Percentiles rank a stretch among this genome's conserved stretches.
Evolutionary conservation across 1,139 yeast genomes (phyloP).

Genomic region (Pichia sp.): DNA sequence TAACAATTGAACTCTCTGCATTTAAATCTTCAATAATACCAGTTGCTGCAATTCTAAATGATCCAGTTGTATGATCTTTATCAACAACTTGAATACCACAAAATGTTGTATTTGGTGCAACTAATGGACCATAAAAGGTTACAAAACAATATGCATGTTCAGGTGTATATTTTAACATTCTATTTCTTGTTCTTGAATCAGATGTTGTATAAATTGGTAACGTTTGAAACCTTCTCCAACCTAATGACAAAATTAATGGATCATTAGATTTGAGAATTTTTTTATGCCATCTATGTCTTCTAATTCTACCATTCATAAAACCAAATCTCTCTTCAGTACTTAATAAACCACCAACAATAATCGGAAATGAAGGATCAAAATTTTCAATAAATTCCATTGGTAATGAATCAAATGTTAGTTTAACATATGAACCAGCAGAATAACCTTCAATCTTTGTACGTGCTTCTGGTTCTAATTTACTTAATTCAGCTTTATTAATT

Average conservation of each 20-base stretch:
- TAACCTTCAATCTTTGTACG: conserved; percentile 85
- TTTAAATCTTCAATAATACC: conserved; percentile 94
- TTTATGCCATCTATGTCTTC: conserved; percentile 99
- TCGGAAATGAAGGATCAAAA: conserved; percentile 78
- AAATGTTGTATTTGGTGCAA: conserved; percentile 95
- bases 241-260: conserved; percentile 86
- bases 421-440: conserved; percentile 91
- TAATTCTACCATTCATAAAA: conserved; percentile 82
- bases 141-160: conserved; percentile 97
- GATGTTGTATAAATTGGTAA: conserved; percentile 93
- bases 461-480: conserved; percentile 66
- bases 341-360: conserved; percentile 84
- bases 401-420: conserved; percentile 71
- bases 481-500: conserved; percentile 77
- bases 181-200: conserved; percentile 93
- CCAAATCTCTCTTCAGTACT: conserved; percentile 93
- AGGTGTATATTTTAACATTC: conserved; percentile 97
- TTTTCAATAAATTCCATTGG: conserved; percentile 91
- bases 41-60: conserved; percentile 95
- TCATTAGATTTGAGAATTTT: conserved; percentile 93
- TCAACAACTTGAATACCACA: conserved; percentile 92
- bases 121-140: conserved; percentile 93
- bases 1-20: conserved; percentile 83
- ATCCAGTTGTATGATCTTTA: conserved; percentile 74
- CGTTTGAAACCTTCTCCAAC: conserved; percentile 99